Percentiles rank a stretch among this genome's conserved stretches.
Evolutionary conservation across 306 rosid genomes (phyloP).

Genomic region (Parietaria judaica): DNA sequence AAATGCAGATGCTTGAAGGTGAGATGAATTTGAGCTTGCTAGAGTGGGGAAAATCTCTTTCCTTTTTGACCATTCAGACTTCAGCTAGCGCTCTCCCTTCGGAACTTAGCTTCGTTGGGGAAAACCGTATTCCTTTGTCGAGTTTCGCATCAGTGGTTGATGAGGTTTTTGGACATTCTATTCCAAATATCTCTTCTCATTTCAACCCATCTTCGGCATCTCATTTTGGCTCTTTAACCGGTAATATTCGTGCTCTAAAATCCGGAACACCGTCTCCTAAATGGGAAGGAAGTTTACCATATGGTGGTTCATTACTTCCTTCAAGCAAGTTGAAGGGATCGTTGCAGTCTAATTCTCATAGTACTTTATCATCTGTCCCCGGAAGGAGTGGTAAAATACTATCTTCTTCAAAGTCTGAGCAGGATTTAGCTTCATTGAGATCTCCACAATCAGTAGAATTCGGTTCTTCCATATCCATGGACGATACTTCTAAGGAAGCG

Average conservation of each 20-base stretch:
- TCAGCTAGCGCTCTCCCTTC: slow-evolving; percentile 49
- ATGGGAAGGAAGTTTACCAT: slow-evolving; percentile 72
- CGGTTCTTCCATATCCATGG: slow-evolving; percentile 50
- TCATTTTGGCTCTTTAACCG: slow-evolving; percentile 56
- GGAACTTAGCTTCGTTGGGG: slow-evolving; percentile 44
- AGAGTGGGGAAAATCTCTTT: slow-evolving; percentile 57
- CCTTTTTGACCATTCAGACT: slow-evolving; percentile 47
- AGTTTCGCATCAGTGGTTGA: slow-evolving; percentile 89
- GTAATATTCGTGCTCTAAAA: slow-evolving; percentile 46
- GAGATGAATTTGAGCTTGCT: slow-evolving; percentile 76
- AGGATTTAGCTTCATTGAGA: slow-evolving; percentile 78
- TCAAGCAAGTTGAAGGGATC: slow-evolving; percentile 59
- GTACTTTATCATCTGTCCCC: slow-evolving; percentile 47
- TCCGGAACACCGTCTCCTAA: slow-evolving; percentile 61
- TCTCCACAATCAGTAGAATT: slow-evolving; percentile 60
- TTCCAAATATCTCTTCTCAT: slow-evolving; percentile 40
- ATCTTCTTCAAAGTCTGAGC: slow-evolving; percentile 90
- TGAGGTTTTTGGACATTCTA: slow-evolving; percentile 76
- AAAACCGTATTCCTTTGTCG: slow-evolving; percentile 58
- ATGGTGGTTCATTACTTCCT: slow-evolving; percentile 50
- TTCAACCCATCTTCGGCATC: slow-evolving; percentile 42
- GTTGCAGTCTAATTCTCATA: slow-evolving; percentile 56
- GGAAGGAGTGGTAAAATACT: slow-evolving; percentile 62
- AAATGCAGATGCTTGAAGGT: slow-evolving; percentile 83
- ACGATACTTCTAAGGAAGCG: slow-evolving; percentile 58